Evolutionary conservation across 2,329 filamentous ascomycete species (phyloP).

Genomic region (Harringtonia aguacate): DNA sequence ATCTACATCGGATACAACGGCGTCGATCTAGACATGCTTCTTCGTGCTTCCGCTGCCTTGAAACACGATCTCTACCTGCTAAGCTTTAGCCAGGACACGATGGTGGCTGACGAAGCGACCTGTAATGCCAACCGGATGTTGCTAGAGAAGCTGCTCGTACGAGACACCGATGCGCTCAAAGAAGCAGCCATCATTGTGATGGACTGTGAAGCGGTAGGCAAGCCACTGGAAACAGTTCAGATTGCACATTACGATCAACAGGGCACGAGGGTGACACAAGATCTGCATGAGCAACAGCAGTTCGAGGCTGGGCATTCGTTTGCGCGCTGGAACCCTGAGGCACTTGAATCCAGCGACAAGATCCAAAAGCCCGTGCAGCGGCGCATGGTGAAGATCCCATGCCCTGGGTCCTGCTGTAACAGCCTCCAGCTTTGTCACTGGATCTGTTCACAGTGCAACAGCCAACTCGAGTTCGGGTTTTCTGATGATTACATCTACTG

Average conservation of each 20-base stretch:
- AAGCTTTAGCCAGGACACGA: not conserved
- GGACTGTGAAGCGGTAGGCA: constrained; percentile 1
- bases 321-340: not conserved
- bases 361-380: constrained; percentile 15
- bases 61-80: not conserved
- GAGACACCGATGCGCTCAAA: not conserved
- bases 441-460: constrained; percentile 16
- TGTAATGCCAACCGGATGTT: not conserved
- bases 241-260: not conserved
- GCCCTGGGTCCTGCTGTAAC: constrained; percentile 18
- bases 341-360: not conserved
- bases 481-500: constrained; percentile 24
- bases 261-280: not conserved
- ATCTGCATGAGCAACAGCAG: constrained; percentile 1
- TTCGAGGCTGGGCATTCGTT: constrained; percentile 1
- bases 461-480: constrained; percentile 18
- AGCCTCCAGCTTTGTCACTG: constrained; percentile 3
- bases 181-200: not conserved
- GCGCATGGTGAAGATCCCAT: constrained; percentile 20
- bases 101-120: not conserved
- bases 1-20: constrained; percentile 3
- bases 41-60: not conserved
- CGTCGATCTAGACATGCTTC: not conserved
- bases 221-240: not conserved
- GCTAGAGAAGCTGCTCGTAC: not conserved